Percentiles rank a stretch among this genome's conserved stretches.
These are phyloP conservation scores for Arthrobotrys conoides DNA, from an alignment of 2,329 filamentous ascomycete species.

Conservation along the genomic window DNA sequence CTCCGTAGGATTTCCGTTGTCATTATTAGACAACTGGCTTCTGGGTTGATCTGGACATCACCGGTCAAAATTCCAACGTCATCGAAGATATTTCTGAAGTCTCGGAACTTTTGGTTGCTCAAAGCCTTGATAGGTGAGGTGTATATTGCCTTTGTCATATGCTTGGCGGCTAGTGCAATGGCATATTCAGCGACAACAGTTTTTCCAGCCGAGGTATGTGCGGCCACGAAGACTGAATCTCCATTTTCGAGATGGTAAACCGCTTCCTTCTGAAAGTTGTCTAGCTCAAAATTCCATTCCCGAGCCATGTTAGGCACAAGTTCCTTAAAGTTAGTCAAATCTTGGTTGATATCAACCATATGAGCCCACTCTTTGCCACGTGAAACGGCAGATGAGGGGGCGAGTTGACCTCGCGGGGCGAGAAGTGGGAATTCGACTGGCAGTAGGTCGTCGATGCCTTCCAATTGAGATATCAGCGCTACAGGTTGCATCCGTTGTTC, in stretches of 20 bases:
- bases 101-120: slow-evolving; percentile 98
- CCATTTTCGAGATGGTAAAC: slow-evolving; percentile 97
- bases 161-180: slow-evolving; percentile 93
- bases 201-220: slow-evolving; percentile 97
- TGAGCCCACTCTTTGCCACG: slow-evolving; percentile 87
- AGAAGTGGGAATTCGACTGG: slow-evolving; percentile 94
- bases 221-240: slow-evolving; percentile 97
- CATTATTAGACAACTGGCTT: slow-evolving; percentile 99
- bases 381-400: slow-evolving; percentile 76
- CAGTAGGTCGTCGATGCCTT: slow-evolving; percentile 85
- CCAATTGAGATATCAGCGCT: slow-evolving; percentile 69
- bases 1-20: slow-evolving; percentile 97
- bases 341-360: slow-evolving; percentile 94
- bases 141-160: slow-evolving; percentile 99
- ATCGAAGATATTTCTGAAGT: slow-evolving; percentile 90
- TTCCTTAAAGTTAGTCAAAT: slow-evolving; percentile 93
- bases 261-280: slow-evolving; percentile 98
- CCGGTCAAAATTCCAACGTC: slow-evolving; percentile 97
- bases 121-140: slow-evolving; percentile 98
- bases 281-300: slow-evolving; percentile 96
- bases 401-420: slow-evolving; percentile 83
- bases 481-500: slow-evolving; percentile 64
- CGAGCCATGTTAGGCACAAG: slow-evolving; percentile 96
- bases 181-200: slow-evolving; percentile 98
- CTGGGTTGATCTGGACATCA: slow-evolving; percentile 96